Conservation (phyloP, 331 rosid genomes). For the Erythrophleum ivorense region DNA sequence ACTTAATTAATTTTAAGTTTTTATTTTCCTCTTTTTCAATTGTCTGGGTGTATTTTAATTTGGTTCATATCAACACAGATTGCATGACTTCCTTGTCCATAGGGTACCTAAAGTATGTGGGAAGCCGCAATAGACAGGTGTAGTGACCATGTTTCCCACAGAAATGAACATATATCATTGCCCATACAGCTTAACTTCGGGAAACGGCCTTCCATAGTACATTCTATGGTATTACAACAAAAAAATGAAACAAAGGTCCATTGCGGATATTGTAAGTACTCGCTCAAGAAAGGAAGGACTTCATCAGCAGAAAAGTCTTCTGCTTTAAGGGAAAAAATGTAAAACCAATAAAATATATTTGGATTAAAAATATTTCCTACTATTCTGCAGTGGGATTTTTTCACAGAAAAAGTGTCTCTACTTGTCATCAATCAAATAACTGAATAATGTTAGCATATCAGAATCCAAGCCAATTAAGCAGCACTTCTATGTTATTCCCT, state of each 20-base stretch:
- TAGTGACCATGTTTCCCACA: slow-evolving; percentile 99
- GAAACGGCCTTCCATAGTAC: slow-evolving; percentile 90
- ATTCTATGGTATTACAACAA: slow-evolving; percentile 57
- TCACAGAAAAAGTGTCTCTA: not conserved
- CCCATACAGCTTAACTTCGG: slow-evolving; percentile 88
- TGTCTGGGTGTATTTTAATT: too few relatives aligned
- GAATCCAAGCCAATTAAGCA: slow-evolving; percentile 8
- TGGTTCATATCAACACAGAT: too few relatives aligned
- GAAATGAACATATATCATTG: slow-evolving; percentile 92
- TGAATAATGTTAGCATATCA: not conserved
- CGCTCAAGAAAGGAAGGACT: slow-evolving; percentile 21
- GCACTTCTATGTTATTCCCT: slow-evolving; percentile 9
- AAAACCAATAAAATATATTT: not conserved
- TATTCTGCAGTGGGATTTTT: slow-evolving; percentile 19
- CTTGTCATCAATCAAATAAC: slow-evolving; percentile 17
- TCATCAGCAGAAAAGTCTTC: not conserved
- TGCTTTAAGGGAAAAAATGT: not conserved
- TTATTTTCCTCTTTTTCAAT: too few relatives aligned
- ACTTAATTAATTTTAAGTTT: too few relatives aligned
- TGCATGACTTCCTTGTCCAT: not conserved
- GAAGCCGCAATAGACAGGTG: slow-evolving; percentile 91
- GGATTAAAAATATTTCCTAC: not conserved
- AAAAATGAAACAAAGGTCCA: slow-evolving; percentile 36
- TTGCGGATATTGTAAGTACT: slow-evolving; percentile 10
- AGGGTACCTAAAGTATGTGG: slow-evolving; percentile 88